Evolutionary conservation across 768 basidiomycete genomes (phyloP).

Genomic region (Mycena vitilis): DNA sequence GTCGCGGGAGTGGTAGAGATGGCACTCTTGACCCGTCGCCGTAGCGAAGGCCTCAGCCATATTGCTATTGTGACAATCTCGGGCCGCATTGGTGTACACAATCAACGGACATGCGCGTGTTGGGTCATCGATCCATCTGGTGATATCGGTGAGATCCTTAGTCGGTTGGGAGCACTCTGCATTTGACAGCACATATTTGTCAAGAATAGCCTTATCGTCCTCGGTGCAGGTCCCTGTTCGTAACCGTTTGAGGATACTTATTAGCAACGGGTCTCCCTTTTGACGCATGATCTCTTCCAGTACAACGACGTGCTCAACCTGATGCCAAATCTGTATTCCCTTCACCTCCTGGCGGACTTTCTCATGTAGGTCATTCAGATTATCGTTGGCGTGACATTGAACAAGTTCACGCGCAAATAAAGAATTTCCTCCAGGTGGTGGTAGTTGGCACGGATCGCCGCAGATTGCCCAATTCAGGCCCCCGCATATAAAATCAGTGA

Average conservation of each 20-base stretch:
- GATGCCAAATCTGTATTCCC: conserved; percentile 18
- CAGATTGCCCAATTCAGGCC: background rate
- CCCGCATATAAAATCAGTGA: conserved; percentile 11
- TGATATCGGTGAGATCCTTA: conserved; percentile 8
- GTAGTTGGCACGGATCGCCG: conserved; percentile 15
- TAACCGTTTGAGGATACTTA: background rate
- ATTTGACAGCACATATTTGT: conserved; percentile 18
- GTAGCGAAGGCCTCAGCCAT: no score
- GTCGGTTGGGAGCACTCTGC: conserved; percentile 4
- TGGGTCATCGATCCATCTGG: conserved; percentile 15
- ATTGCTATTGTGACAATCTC: conserved; percentile 9
- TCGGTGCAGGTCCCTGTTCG: background rate
- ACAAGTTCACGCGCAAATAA: conserved; percentile 8
- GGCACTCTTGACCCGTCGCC: no score
- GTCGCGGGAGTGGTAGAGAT: no score
- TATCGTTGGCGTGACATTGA: conserved; percentile 2
- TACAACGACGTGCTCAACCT: conserved; percentile 21
- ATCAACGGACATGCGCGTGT: conserved; percentile 12
- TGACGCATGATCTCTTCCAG: conserved; percentile 37
- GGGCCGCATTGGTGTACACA: conserved; percentile 9
- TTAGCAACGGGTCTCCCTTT: conserved; percentile 25
- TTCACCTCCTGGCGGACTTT: background rate
- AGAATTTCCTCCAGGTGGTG: conserved; percentile 12
- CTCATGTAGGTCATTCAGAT: conserved; percentile 21
- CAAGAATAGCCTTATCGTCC: conserved; percentile 14